Evolutionary conservation across 148 eudicot species (phyloP), one percentile per base, ranked within the genome.

Genomic region (Dysphania ambrosioides): DNA sequence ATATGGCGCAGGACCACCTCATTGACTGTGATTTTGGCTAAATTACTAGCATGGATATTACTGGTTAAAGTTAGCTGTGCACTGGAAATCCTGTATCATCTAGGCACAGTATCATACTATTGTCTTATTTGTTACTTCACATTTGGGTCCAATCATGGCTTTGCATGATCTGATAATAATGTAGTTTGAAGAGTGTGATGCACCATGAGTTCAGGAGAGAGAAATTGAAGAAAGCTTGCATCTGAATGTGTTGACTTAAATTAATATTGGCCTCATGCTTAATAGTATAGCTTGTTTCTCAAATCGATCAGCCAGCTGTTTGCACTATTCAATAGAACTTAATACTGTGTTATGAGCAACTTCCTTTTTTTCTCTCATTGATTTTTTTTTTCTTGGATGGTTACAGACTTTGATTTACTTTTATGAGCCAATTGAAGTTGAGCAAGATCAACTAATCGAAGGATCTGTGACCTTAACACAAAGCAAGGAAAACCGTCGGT

Each of bases 381-480:
- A 56, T n/a, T 42, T 24, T 26, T 31, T 8, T 72, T 73, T 65
- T 36, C 29, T 26, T 73, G 53, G 60, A 24, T 38, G 63, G 38
- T 67, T 74, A 85, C 90, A 94, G 98, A 88, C 97, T 0, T 56
- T 94, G 83, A 78, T 94, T 9, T 94, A 89, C 89, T 88, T 91
- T 63, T 91, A 89, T 64, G 98, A 94, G 73, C 97, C 96, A 58
- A 80, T 90, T 57, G 97, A 93, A 38, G 89, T 94, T 71, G 98
- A 90, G 80, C 98, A 94, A 82, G 98, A 94, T 85, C 97, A 93
- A 72, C 44, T 80, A 41, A 92, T 94, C 78, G 88, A 88, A 78
- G 98, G 98, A 65, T 90, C 93, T 47, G 85, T 92, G 64, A 83
- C 86, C 38, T 78, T 94, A 72, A 82, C 96, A 10, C 98, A 94